Base-by-base conservation (phyloP, 768 basidiomycete species). In the Dendrothele bispora region DNA sequence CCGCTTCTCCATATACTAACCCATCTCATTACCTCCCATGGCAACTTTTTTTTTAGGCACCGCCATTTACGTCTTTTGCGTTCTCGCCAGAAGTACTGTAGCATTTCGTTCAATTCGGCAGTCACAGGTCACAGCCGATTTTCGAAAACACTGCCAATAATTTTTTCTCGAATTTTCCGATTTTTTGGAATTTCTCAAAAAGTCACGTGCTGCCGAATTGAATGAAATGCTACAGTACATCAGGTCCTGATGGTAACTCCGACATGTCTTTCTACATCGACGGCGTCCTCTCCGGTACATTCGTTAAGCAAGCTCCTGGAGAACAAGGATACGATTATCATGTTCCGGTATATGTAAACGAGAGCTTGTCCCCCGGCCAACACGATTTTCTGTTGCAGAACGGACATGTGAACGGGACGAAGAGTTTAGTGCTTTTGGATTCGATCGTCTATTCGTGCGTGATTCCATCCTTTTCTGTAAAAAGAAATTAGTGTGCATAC, bases 61-160 rank as follows among this genome's bases (percentile, higher is more conserved):
- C 15, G 73, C 74, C 1, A 55, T 78, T 15, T 76, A 75, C 54
- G 69, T 76, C 4, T 73, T 62, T 50, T 72, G 71, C 49, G 62
- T 65, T 18, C 51, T 71, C 11, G 57, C 72, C 0, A 56, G 61
- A 34, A 57, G 61, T 3, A n/a, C n/a, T n/a, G n/a, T n/a, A n/a
- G n/a, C n/a, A n/a, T n/a, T n/a, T n/a, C n/a, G n/a, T n/a, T n/a
- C n/a, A n/a, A n/a, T n/a, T n/a, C n/a, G n/a, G n/a, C n/a, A n/a
- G n/a, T n/a, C n/a, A n/a, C n/a, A n/a, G n/a, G n/a, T n/a, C n/a
- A n/a, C n/a, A n/a, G n/a, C n/a, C n/a, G n/a, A n/a, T n/a, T n/a
- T n/a, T n/a, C n/a, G n/a, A n/a, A n/a, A n/a, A n/a, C n/a, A n/a
- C n/a, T n/a, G n/a, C n/a, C n/a, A n/a, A n/a, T n/a, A n/a, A n/a